Base-by-base conservation (phyloP, 192 early-diverging fungal species). In the Coemansia sp. region DNA sequence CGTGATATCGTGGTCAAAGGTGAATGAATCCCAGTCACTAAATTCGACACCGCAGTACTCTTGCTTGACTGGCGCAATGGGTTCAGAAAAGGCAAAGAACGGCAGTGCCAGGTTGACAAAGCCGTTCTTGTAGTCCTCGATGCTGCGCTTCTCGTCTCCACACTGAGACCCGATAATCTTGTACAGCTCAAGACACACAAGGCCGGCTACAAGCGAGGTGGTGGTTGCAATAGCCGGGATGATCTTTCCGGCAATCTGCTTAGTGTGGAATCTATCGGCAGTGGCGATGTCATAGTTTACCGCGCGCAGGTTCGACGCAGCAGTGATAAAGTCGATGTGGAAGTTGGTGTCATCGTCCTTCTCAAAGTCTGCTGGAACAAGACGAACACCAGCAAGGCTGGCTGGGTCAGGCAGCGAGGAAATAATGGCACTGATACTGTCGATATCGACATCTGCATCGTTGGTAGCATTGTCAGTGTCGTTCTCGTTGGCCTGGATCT, bases 281-380 rank as follows among this genome's bases (percentile, higher is more conserved):
- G 70, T 74, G 7, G 77, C 61, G 62, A 94, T 94, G 35, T 75
- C 87, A 71, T 94, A 93, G 82, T 94, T 94, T 59, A 81, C 61
- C 18, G 93, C 93, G 56, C 91, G 94, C 77, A 98, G 74, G 84
- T 99, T 99, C 37, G 97, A 98, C 18, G 94, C 88, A 2, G 97
- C 96, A 2, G 97, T 94, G 71, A 99, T 92, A 81, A 98, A 99
- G 75, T 99, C 97, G 66, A 99, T 97, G 74, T 99, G 97, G 88
- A 95, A 96, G 86, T 99, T 99, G 75, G 88, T 90, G 67, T 99
- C 97, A 73, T 99, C 97, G 74, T 99, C 97, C 87, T 99, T 99
- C 75, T 99, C 97, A 77, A 99, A 99, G 61, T 98, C 96, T 13
- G 88, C 91, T 23, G 96, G 94, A 39, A 79, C 86, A 56, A 99